Conservation (phyloP, 164 flowering plant genomes). For the Protea cynaroides region DNA sequence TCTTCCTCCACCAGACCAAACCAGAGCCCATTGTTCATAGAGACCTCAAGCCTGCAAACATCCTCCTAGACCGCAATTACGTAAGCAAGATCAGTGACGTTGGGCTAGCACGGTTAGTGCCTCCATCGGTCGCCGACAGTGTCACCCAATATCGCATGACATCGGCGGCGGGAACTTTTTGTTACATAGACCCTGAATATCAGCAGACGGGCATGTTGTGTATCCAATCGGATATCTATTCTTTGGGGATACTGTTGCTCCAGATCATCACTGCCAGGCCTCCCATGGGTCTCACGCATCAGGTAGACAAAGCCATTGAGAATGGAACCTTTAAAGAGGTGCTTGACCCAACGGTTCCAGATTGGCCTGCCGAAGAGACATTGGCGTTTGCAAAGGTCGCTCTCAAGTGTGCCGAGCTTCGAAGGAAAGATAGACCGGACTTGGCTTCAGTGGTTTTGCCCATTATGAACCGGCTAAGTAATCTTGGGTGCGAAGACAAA, state of each 20-base stretch:
- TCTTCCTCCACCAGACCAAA: slow-evolving; percentile 75
- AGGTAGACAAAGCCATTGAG: slow-evolving; percentile 46
- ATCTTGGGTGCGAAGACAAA: slow-evolving; percentile 21
- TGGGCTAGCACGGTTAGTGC: slow-evolving; percentile 67
- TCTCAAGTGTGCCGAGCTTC: slow-evolving; percentile 47
- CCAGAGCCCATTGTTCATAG: slow-evolving; percentile 83
- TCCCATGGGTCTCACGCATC: slow-evolving; percentile 65
- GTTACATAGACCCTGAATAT: slow-evolving; percentile 86
- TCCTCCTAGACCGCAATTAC: slow-evolving; percentile 57
- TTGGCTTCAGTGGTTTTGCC: slow-evolving; percentile 52
- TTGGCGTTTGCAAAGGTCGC: slow-evolving; percentile 44
- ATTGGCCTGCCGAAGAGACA: slow-evolving; percentile 65
- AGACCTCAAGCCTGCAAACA: slow-evolving; percentile 77
- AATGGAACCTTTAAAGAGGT: slow-evolving; percentile 39
- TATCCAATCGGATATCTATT: slow-evolving; percentile 62
- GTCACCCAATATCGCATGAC: slow-evolving; percentile 77
- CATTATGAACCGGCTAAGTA: slow-evolving; percentile 50
- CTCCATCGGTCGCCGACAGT: slow-evolving; percentile 54
- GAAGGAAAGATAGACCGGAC: slow-evolving; percentile 70
- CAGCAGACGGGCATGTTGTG: slow-evolving; percentile 70
- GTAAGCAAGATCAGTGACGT: slow-evolving; percentile 77
- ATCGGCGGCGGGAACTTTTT: slow-evolving; percentile 76
- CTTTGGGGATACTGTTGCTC: slow-evolving; percentile 63
- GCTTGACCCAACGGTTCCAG: slow-evolving; percentile 53
- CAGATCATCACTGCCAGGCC: slow-evolving; percentile 68